These are phyloP conservation scores for Phylloporus rhodoxanthus DNA, from an alignment of 768 basidiomycete species.

Conservation along the genomic window DNA sequence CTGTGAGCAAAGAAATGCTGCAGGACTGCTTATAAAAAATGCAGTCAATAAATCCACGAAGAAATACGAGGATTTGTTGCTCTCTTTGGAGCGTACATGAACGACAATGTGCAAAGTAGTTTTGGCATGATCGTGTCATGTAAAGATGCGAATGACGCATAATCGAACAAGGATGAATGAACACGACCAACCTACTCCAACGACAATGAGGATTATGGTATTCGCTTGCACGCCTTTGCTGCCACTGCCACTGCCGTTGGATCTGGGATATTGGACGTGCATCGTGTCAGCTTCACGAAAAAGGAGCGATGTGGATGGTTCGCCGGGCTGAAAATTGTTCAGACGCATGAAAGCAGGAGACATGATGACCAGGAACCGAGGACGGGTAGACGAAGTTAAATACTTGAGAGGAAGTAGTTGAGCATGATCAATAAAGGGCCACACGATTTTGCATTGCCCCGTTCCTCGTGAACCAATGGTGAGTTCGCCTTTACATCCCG, in stretches of 20 bases:
- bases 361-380: conserved; percentile 2
- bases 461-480: conserved; percentile 13
- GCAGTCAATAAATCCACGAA: background rate
- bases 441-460: conserved; percentile 16
- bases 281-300: background rate
- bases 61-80: background rate
- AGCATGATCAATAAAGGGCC: conserved; percentile 8
- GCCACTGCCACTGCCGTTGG: background rate
- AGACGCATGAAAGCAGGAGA: conserved; percentile 7
- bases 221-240: conserved; percentile 4
- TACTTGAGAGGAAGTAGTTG: conserved; percentile 7
- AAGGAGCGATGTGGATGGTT: background rate
- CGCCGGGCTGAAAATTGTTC: background rate
- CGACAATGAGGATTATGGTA: conserved; percentile 21
- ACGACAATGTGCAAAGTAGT: background rate
- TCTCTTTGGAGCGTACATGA: background rate
- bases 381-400: conserved; percentile 11
- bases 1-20: background rate
- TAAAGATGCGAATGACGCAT: conserved; percentile 1
- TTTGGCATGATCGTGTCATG: background rate
- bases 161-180: conserved; percentile 5
- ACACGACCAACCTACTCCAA: conserved; percentile 23
- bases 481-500: conserved; percentile 15
- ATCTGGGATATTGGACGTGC: conserved; percentile 11
- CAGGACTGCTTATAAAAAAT: background rate